A percentile compares a stretch with the other conserved stretches of the same genome.
These are phyloP conservation scores for Taiozyma sp. DNA, from an alignment of 1,139 yeast species.

Conservation along the genomic window DNA sequence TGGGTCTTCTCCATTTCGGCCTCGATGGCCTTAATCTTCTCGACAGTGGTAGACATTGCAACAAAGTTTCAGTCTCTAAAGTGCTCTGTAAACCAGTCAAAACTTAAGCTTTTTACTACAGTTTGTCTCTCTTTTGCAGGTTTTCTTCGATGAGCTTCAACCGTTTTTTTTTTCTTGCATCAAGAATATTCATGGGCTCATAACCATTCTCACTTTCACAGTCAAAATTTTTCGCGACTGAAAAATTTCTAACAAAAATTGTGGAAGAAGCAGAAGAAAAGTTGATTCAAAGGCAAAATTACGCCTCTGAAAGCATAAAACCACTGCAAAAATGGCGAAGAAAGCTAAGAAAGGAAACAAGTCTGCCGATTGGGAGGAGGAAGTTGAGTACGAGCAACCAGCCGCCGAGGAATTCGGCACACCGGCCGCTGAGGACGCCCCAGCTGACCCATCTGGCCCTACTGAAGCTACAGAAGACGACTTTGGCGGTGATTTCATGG, in stretches of 20 bases:
- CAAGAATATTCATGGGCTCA: neutral
- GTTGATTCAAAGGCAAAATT: neutral
- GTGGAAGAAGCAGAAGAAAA: neutral
- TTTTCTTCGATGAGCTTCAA: neutral
- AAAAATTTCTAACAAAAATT: neutral
- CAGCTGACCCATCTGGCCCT: slow-evolving; percentile 24
- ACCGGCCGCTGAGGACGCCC: slow-evolving; percentile 10
- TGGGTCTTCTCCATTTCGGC: slow-evolving; percentile 94
- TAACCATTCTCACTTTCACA: neutral
- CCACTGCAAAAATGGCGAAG: slow-evolving; percentile 19
- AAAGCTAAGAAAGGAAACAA: slow-evolving; percentile 36
- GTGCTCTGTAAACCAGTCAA: neutral
- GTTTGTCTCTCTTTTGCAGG: neutral
- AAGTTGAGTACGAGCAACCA: slow-evolving; percentile 45
- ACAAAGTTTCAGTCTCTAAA: neutral
- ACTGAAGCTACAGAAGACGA: slow-evolving; percentile 35
- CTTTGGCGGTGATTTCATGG: slow-evolving; percentile 60
- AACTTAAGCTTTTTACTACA: too few species aligned
- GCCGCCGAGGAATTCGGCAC: slow-evolving; percentile 18
- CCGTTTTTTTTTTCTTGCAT: neutral
- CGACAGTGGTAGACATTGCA: slow-evolving; percentile 22
- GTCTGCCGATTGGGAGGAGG: slow-evolving; percentile 86
- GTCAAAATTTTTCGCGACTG: slow-evolving; percentile 6
- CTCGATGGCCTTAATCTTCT: slow-evolving; percentile 75
- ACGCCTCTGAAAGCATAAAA: neutral